Evolutionary conservation across 768 basidiomycete genomes (phyloP).

Genomic region (Trametes villosa): DNA sequence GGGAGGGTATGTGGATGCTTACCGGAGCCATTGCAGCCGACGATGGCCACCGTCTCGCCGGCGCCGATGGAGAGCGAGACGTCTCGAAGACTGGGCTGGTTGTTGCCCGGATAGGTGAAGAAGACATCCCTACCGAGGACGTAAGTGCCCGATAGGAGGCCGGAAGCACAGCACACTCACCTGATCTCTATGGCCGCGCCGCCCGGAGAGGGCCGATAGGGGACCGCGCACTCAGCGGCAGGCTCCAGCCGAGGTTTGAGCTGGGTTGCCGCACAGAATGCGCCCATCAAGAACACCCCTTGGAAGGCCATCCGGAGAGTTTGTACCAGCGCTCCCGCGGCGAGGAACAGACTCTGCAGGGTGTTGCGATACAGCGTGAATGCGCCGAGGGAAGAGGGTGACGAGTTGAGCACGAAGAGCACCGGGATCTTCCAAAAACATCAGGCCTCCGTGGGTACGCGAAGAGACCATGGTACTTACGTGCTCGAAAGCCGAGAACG

Average conservation of each 20-base stretch:
- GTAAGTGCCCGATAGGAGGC: slow-evolving; percentile 11
- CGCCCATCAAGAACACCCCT: slow-evolving; percentile 84
- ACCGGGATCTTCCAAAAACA: slow-evolving; percentile 63
- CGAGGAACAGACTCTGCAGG: slow-evolving; percentile 70
- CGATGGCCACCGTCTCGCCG: slow-evolving; percentile 84
- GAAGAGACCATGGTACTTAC: slow-evolving; percentile 44
- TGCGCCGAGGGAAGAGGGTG: slow-evolving; percentile 79
- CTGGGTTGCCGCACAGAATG: slow-evolving; percentile 78
- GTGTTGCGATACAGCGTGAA: slow-evolving; percentile 80
- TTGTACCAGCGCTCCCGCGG: slow-evolving; percentile 62
- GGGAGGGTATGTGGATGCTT: slow-evolving; percentile 30
- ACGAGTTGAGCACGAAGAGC: slow-evolving; percentile 70
- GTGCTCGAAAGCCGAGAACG: slow-evolving; percentile 70
- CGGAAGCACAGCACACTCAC: slow-evolving; percentile 43
- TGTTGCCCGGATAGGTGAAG: slow-evolving; percentile 81
- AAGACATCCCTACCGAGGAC: slow-evolving; percentile 53
- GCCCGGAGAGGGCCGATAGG: slow-evolving; percentile 49
- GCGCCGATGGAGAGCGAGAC: slow-evolving; percentile 71
- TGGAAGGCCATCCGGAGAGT: slow-evolving; percentile 80
- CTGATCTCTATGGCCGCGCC: slow-evolving; percentile 76
- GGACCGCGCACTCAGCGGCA: slow-evolving; percentile 50
- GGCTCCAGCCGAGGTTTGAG: slow-evolving; percentile 73
- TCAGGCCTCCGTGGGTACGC: neutral
- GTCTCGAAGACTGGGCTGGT: slow-evolving; percentile 67
- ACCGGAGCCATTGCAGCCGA: slow-evolving; percentile 86